Evolutionary conservation across 2,329 filamentous ascomycete species (phyloP), one percentile per base, ranked within the genome.

Genomic region (Albifimbria verrucaria): DNA sequence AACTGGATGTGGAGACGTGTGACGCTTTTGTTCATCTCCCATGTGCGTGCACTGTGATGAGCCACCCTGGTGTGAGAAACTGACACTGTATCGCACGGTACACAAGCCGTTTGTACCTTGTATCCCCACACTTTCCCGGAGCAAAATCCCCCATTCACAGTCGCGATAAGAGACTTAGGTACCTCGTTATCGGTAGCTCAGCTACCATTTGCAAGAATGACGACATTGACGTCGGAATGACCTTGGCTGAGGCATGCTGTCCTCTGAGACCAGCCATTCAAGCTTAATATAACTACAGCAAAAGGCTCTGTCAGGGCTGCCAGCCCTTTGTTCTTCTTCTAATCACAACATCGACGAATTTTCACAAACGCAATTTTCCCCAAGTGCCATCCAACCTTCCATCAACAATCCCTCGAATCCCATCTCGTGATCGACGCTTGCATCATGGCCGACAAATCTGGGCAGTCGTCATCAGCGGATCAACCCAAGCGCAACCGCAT

Each of bases 401-500:
- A 42, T 36, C 42, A n/a, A n/a, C n/a, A n/a, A n/a, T n/a, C n/a
- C n/a, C n/a, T n/a, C n/a, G n/a, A n/a, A n/a, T n/a, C n/a, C n/a
- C n/a, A n/a, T n/a, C n/a, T n/a, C n/a, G n/a, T n/a, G n/a, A n/a
- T n/a, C n/a, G n/a, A n/a, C n/a, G n/a, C n/a, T n/a, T n/a, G n/a
- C n/a, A 55, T 4, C 43, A 68, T 67, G 65, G 52, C 62, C 23
- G 62, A 64, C 52, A 56, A 60, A 18, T 52, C 48, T 49, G 58
- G 60, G 52, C 52, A 56, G n/a, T 60, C 62, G n/a, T 53, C 60
- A 25, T 52, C 56, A 25, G 32, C 32, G 12, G 32, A 39, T 39
- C 58, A 59, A 43, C 55, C 63, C 17, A 57, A 58, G 55, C 58
- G 64, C 9, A 63, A 62, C 44, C 68, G 69, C 52, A 64, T 76